These are phyloP conservation scores for Eimeria praecox DNA, from an alignment of 169 alveolate species.

Conservation along the genomic window DNA sequence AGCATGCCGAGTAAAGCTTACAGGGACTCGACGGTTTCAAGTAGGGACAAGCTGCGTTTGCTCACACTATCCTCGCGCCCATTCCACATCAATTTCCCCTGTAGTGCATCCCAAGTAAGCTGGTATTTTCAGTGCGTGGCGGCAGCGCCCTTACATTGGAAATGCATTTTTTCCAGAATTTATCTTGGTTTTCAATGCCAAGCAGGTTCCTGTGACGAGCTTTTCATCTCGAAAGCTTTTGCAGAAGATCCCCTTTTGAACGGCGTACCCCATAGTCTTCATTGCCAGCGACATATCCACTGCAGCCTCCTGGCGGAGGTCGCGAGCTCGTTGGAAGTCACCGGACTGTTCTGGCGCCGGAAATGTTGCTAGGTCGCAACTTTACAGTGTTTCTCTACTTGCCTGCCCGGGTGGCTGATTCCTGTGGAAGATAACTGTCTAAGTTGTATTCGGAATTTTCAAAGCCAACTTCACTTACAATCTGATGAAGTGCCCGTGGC, in stretches of 20 bases:
- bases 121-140: not conserved
- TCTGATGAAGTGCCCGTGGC: slow-evolving; percentile 76
- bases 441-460: not conserved
- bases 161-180: slow-evolving; percentile 64
- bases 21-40: slow-evolving; percentile 66
- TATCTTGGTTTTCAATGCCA: slow-evolving; percentile 68
- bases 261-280: slow-evolving; percentile 76
- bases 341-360: slow-evolving; percentile 76
- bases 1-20: not conserved
- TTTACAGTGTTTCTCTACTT: not conserved
- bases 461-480: slow-evolving; percentile 20
- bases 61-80: slow-evolving; percentile 75
- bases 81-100: slow-evolving; percentile 66
- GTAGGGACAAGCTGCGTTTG: slow-evolving; percentile 64
- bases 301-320: slow-evolving; percentile 77
- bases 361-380: not conserved
- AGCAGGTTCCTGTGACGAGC: slow-evolving; percentile 48
- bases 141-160: slow-evolving; percentile 11
- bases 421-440: not conserved
- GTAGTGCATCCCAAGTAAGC: not conserved
- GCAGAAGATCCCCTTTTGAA: not conserved
- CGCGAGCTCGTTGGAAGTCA: slow-evolving; percentile 61
- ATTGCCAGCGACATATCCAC: slow-evolving; percentile 74
- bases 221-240: not conserved
- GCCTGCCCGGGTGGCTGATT: slow-evolving; percentile 75